phyloP scores from a whole-genome alignment of 768 basidiomycete genomes.

The Postia placenta region DNA sequence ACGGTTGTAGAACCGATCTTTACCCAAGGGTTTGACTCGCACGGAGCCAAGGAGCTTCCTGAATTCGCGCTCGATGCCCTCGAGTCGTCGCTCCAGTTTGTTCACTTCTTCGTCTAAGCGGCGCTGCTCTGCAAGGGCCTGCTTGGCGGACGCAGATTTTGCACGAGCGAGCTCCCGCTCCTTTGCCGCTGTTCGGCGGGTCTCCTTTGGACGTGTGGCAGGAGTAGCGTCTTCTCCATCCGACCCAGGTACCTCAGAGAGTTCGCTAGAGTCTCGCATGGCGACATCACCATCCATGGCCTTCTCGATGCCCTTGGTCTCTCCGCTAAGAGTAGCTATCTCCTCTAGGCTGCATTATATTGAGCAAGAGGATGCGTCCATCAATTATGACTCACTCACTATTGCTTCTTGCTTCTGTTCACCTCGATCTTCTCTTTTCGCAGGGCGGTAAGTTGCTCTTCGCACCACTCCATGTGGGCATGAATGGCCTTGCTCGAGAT shows the following conservation, averaged over 20 bases:
- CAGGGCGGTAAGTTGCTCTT: conserved; percentile 83
- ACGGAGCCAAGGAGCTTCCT: conserved; percentile 80
- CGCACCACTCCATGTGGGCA: conserved; percentile 84
- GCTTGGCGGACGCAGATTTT: conserved; percentile 75
- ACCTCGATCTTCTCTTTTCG: conserved; percentile 95
- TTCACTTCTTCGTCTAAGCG: conserved; percentile 85
- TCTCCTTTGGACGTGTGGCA: conserved; percentile 34
- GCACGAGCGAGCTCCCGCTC: conserved; percentile 74
- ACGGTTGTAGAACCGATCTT: conserved; percentile 90
- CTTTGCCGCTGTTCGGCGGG: conserved; percentile 55
- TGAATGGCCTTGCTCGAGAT: conserved; percentile 88
- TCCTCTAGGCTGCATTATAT: conserved; percentile 53
- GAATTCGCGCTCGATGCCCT: conserved; percentile 91
- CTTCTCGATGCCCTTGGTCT: conserved; percentile 35
- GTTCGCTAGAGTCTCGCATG: conserved; percentile 64
- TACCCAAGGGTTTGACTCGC: conserved; percentile 83
- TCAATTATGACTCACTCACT: conserved; percentile 53
- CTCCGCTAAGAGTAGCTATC: conserved; percentile 58
- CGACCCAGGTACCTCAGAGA: conserved; percentile 62
- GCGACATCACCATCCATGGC: conserved; percentile 45
- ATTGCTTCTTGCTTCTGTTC: conserved; percentile 82
- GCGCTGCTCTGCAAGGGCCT: conserved; percentile 76
- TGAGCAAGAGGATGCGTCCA: neutral
- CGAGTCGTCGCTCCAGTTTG: conserved; percentile 72
- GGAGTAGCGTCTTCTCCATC: conserved; percentile 58